These are phyloP conservation scores for Tulasnella sp. DNA, from an alignment of 768 basidiomycete genomes.

Conservation along the genomic window DNA sequence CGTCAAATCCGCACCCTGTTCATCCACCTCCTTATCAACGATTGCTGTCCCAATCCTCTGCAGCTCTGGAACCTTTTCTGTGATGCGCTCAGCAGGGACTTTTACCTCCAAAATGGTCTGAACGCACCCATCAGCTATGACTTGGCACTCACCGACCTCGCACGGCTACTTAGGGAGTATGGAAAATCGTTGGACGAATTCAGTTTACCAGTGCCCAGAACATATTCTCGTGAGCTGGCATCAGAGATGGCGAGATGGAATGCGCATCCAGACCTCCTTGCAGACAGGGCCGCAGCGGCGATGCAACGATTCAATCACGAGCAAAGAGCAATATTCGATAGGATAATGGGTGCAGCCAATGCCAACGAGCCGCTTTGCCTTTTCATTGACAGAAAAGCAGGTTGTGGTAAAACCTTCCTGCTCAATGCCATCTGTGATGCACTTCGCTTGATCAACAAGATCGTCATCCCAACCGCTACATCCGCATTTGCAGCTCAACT, in stretches of 20 bases:
- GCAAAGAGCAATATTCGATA: neutral
- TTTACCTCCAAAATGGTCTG: constrained; percentile 12
- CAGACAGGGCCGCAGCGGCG: neutral
- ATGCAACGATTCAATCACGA: neutral
- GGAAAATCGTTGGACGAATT: constrained; percentile 25
- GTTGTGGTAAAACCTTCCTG: constrained; percentile 34
- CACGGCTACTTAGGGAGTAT: constrained; percentile 22
- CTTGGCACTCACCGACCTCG: constrained; percentile 19
- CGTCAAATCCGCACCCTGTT: constrained; percentile 33
- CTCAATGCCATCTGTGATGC: constrained; percentile 29
- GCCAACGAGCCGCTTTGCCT: constrained; percentile 21
- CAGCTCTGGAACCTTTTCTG: constrained; percentile 26
- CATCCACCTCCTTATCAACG: constrained; percentile 31
- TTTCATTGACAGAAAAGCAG: constrained; percentile 34
- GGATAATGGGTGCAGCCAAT: constrained; percentile 18
- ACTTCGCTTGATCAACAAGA: constrained; percentile 24
- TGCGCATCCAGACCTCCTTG: neutral
- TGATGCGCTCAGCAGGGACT: constrained; percentile 21
- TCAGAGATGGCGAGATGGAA: neutral
- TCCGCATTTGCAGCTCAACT: constrained; percentile 34
- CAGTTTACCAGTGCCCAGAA: constrained; percentile 27
- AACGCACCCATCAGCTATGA: neutral
- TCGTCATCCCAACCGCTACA: constrained; percentile 31
- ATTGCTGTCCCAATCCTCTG: constrained; percentile 17
- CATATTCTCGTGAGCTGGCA: constrained; percentile 25